Base-by-base conservation (phyloP, 192 early-diverging fungal genomes). In the Thamnidium elegans region DNA sequence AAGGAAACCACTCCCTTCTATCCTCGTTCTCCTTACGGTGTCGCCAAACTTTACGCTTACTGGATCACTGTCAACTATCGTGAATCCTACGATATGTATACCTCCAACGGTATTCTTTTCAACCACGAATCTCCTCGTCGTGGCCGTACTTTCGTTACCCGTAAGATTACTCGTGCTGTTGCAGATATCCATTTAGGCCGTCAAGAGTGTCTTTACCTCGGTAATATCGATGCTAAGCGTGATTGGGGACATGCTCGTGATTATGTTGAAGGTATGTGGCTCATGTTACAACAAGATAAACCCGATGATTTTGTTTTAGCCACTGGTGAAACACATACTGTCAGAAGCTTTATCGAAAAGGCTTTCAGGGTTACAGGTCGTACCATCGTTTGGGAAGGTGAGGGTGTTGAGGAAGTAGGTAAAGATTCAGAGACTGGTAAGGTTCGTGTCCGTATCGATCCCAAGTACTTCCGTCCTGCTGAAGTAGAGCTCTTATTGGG, bases 191-290 rank as follows among this genome's bases (percentile, higher is more conserved):
- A 84, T 50, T 72, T 89, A 26, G 86, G 86, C 26, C 76, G 81
- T 55, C 83, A 89, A 58, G 79, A 86, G 55, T 88, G 86, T 71
- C 59, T 91, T 8, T 89, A 86, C 67, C 74, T 91, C 31, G 89
- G 89, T 59, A 91, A 91, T 67, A 71, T 91, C 48, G 87, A 91
- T 74, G 83, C 89, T 55, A 88, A 87, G 74, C 80, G 89, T 76
- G 89, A 91, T 78, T 91, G 89, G 89, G 89, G 89, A 59, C 89
- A 91, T 55, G 89, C 89, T 32, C 78, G 84, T 46, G 90, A 91
- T 65, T 91, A 91, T 73, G 77, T 75, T 59, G 80, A 90, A 76
- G 90, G 90, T 39, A 91, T 90, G 90, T 90, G 89, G 88, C 69
- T 83, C 26, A 91, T 91, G 87, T 75, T 91, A 31, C 90, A 90